These are phyloP conservation scores for Monilinia fructicola DNA, from an alignment of 2,329 filamentous ascomycete species.

Conservation along the genomic window DNA sequence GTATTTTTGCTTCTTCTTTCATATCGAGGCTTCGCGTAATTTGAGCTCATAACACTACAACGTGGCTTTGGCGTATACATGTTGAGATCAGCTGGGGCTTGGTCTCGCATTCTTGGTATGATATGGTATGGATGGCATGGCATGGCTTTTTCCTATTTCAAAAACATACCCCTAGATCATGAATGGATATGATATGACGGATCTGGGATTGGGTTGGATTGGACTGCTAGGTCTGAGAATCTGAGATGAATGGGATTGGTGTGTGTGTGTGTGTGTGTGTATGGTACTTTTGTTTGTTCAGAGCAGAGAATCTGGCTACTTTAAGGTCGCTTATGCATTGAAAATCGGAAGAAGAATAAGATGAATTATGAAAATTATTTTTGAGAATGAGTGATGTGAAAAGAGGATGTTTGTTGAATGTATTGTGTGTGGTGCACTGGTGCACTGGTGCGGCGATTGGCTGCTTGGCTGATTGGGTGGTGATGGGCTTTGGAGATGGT, in stretches of 20 bases:
- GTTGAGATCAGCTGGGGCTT: background rate
- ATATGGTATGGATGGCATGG: slow-evolving; percentile 6
- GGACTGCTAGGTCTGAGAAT: slow-evolving; percentile 1
- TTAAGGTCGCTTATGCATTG: background rate
- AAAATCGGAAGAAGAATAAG: background rate
- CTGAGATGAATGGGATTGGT: background rate
- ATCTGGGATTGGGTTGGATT: background rate
- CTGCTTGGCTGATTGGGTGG: too few relatives aligned
- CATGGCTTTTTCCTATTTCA: background rate
- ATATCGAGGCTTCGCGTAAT: background rate
- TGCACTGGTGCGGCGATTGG: too few relatives aligned
- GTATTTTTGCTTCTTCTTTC: slow-evolving; percentile 10
- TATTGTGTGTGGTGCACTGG: too few relatives aligned
- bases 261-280: slow-evolving; percentile 1
- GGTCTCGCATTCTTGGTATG: slow-evolving; percentile 1
- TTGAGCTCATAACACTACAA: slow-evolving; percentile 9
- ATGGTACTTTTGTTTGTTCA: background rate
- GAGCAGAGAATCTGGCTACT: background rate
- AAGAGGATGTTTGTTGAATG: too few relatives aligned
- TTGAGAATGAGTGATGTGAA: too few relatives aligned
- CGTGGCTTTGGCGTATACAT: slow-evolving; percentile 18
- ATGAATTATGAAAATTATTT: too few relatives aligned
- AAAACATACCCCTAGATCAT: slow-evolving; percentile 9
- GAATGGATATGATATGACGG: background rate
- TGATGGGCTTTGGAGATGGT: too few relatives aligned